These are phyloP conservation scores for Boechera retrofracta DNA, from an alignment of 345 rosid genomes.

Conservation along the genomic window DNA sequence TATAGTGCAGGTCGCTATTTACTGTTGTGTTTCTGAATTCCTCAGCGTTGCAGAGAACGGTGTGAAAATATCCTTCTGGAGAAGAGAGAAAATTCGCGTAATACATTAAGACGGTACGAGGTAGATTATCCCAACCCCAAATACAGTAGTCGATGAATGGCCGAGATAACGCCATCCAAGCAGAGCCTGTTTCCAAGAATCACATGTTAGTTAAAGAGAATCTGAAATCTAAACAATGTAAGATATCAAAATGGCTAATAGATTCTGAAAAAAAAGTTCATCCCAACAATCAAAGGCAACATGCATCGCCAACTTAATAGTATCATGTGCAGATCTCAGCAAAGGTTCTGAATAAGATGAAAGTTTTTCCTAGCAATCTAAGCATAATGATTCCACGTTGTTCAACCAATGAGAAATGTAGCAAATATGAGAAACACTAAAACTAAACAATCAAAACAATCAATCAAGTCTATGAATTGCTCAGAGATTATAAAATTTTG, in stretches of 20 bases:
- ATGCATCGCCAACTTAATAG: background rate
- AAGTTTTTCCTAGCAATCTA: background rate
- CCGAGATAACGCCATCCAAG: constrained; percentile 98
- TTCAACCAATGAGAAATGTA: background rate
- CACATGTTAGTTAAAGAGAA: background rate
- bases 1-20: constrained; percentile 90
- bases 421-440: background rate
- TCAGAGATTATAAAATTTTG: constrained; percentile 16
- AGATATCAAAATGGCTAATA: background rate
- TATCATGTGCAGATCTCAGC: background rate
- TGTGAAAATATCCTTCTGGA: constrained; percentile 98
- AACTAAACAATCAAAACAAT: constrained; percentile 9
- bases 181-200: constrained; percentile 71
- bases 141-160: constrained; percentile 90
- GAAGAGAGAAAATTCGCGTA: constrained; percentile 93
- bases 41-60: constrained; percentile 84
- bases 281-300: background rate
- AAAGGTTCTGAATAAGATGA: background rate
- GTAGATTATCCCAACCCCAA: constrained; percentile 99
- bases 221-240: background rate
- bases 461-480: constrained; percentile 7
- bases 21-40: constrained; percentile 92
- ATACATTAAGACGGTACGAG: constrained; percentile 88
- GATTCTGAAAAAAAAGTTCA: background rate
- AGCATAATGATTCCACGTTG: background rate